A percentile compares a stretch with the other conserved stretches of the same genome.
phyloP scores from a whole-genome alignment of 2,329 filamentous ascomycete genomes.

The Pestalotiopsis fici region DNA sequence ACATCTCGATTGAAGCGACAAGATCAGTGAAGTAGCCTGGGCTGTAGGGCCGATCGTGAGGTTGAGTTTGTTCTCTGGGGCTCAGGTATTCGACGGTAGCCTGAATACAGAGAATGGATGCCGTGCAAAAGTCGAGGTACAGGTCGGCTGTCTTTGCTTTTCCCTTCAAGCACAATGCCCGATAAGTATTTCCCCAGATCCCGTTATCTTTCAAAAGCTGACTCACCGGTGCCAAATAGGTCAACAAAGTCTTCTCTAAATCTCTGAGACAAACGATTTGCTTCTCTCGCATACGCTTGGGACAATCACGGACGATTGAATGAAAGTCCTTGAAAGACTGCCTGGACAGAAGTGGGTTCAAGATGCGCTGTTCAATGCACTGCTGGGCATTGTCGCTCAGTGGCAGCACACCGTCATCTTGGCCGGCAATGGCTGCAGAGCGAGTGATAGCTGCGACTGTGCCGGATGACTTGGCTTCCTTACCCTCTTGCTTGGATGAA shows the following conservation, averaged over 20 bases:
- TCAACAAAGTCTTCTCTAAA: slow-evolving; percentile 88
- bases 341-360: slow-evolving; percentile 77
- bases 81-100: slow-evolving; percentile 83
- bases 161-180: slow-evolving; percentile 75
- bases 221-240: slow-evolving; percentile 95
- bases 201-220: slow-evolving; percentile 50
- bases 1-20: slow-evolving; percentile 87
- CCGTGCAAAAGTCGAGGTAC: slow-evolving; percentile 88
- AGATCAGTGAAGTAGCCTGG: slow-evolving; percentile 97
- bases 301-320: slow-evolving; percentile 75
- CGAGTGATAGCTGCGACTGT: slow-evolving; percentile 61
- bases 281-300: slow-evolving; percentile 77
- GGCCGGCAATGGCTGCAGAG: slow-evolving; percentile 50
- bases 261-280: slow-evolving; percentile 90
- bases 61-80: slow-evolving; percentile 83
- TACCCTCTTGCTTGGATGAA: slow-evolving; percentile 57
- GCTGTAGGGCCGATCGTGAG: slow-evolving; percentile 87
- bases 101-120: slow-evolving; percentile 87
- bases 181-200: slow-evolving; percentile 67
- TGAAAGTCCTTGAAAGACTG: slow-evolving; percentile 77
- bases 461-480: slow-evolving; percentile 39
- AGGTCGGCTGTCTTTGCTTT: slow-evolving; percentile 68
- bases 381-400: slow-evolving; percentile 71
- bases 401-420: slow-evolving; percentile 50
- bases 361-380: slow-evolving; percentile 77